Evolutionary conservation across 257 asterid species (phyloP).

Genomic region (Solanum raphanifolium): DNA sequence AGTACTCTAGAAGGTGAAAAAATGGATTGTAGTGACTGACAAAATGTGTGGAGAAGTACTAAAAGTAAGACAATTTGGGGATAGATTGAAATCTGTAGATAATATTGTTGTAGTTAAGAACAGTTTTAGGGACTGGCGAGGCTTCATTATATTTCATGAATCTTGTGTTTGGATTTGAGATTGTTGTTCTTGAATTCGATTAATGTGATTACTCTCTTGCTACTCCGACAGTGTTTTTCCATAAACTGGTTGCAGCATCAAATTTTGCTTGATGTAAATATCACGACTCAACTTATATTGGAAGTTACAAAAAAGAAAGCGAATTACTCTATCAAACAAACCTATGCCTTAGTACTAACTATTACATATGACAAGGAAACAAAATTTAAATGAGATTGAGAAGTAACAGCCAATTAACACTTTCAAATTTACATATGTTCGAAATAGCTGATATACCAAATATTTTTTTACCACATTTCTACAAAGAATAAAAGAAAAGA

Average conservation of each 20-base stretch:
- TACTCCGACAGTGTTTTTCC: background rate
- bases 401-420: background rate
- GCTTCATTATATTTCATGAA: background rate
- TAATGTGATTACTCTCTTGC: background rate
- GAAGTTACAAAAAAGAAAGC: background rate
- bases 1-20: too few relatives aligned
- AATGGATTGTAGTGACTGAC: too few relatives aligned
- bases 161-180: background rate
- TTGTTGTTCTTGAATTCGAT: background rate
- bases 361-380: background rate
- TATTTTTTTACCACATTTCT: background rate
- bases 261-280: background rate
- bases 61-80: background rate
- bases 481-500: background rate
- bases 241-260: background rate
- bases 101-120: background rate
- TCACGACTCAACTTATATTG: background rate
- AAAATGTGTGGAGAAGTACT: background rate
- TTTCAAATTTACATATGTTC: background rate
- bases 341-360: background rate
- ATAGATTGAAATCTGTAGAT: background rate
- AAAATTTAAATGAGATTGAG: background rate
- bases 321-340: too few relatives aligned
- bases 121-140: background rate
- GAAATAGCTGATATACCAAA: background rate